Conservation (phyloP, 371 early-diverging fungal species). For the Zychaea mexicana region DNA sequence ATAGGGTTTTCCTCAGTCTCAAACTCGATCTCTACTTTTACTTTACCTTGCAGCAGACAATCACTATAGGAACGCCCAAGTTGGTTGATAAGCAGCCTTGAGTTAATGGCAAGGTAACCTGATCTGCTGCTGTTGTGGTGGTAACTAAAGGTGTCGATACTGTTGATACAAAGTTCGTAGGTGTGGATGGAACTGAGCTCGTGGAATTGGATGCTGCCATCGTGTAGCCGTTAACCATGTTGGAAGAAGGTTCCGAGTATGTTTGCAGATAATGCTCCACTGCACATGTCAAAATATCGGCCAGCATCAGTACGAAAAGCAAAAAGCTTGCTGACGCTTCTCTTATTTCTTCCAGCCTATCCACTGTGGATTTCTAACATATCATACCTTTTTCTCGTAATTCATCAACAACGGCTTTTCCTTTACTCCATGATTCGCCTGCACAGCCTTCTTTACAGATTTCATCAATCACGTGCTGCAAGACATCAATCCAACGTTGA, state of each 20-base stretch:
- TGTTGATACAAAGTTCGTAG: conserved; percentile 21
- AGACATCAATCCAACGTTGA: conserved; percentile 79
- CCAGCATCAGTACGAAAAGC: not conserved
- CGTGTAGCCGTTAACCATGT: conserved; percentile 26
- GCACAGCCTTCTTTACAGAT: conserved; percentile 63
- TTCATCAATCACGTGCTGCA: conserved; percentile 65
- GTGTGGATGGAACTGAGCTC: conserved; percentile 28
- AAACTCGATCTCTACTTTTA: too few species aligned
- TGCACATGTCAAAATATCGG: conserved; percentile 1
- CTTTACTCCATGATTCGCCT: conserved; percentile 60
- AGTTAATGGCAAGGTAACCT: conserved; percentile 77
- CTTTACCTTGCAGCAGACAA: conserved; percentile 89
- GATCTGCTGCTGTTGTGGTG: conserved; percentile 52
- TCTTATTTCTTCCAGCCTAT: not conserved
- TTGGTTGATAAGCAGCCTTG: conserved; percentile 84
- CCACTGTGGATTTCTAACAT: not conserved
- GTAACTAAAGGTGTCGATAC: conserved; percentile 39
- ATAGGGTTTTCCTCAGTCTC: too few species aligned
- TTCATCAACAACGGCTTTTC: conserved; percentile 74
- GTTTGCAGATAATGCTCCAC: conserved; percentile 67
- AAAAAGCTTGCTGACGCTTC: not conserved
- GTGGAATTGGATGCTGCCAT: conserved; percentile 44
- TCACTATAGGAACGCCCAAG: conserved; percentile 84
- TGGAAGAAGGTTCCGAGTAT: conserved; percentile 52
- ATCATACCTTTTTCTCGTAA: conserved; percentile 72